phyloP scores from a whole-genome alignment of 177 flowering plant genomes.

The Vitis hybrid region DNA sequence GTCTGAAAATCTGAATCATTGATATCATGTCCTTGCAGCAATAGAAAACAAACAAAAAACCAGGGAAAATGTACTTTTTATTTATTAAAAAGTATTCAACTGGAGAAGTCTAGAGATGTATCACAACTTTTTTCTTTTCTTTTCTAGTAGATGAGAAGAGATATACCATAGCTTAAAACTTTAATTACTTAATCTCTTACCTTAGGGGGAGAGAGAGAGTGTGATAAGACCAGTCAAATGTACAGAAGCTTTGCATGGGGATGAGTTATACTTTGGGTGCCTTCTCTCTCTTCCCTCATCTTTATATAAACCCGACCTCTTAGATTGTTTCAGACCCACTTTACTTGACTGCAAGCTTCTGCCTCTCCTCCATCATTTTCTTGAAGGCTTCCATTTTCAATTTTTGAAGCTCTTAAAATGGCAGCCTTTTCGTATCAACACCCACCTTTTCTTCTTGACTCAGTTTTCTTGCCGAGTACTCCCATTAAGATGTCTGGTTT shows the following conservation, averaged over 20 bases:
- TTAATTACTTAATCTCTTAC: neutral
- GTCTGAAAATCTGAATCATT: neutral
- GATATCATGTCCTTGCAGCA: neutral
- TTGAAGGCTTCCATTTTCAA: slow-evolving; percentile 9
- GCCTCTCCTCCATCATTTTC: slow-evolving; percentile 23
- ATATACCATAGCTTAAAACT: neutral
- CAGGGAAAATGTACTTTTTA: too few relatives aligned
- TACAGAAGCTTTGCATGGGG: slow-evolving; percentile 17
- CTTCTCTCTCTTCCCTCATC: slow-evolving; percentile 15
- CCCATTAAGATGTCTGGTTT: slow-evolving; percentile 22
- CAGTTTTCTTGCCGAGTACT: slow-evolving; percentile 24
- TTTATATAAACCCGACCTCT: slow-evolving; percentile 38
- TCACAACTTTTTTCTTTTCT: neutral
- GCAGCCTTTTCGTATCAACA: slow-evolving; percentile 53
- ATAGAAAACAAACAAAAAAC: neutral
- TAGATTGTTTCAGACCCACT: slow-evolving; percentile 18
- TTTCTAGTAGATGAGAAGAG: neutral
- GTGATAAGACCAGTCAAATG: slow-evolving; percentile 37
- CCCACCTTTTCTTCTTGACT: slow-evolving; percentile 39
- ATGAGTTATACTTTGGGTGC: slow-evolving; percentile 1
- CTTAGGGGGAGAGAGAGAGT: slow-evolving; percentile 14
- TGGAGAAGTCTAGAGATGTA: slow-evolving; percentile 1
- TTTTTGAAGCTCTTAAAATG: slow-evolving; percentile 32
- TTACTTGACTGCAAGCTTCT: slow-evolving; percentile 17
- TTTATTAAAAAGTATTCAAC: too few relatives aligned